Evolutionary conservation across 2,329 filamentous ascomycete species (phyloP).

Genomic region (Fonsecaea nubica): DNA sequence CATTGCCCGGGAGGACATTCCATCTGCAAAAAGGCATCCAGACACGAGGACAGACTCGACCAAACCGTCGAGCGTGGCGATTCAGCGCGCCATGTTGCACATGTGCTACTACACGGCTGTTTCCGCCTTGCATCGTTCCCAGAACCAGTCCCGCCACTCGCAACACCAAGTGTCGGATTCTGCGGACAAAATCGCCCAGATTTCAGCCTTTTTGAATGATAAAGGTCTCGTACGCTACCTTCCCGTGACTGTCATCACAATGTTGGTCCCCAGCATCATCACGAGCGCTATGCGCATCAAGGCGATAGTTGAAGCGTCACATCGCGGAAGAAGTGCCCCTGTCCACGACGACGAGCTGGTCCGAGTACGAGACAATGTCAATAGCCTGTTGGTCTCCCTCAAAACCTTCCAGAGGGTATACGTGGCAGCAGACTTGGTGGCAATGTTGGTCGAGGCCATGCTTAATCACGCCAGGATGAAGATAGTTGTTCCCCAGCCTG

Average conservation of each 20-base stretch:
- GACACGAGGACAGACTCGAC: neutral
- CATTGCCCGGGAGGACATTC: neutral
- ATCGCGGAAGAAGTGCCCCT: neutral
- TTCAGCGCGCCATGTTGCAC: slow-evolving; percentile 21
- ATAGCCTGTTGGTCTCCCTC: slow-evolving; percentile 7
- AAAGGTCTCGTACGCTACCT: slow-evolving; percentile 20
- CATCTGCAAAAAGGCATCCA: neutral
- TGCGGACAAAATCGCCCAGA: slow-evolving; percentile 9
- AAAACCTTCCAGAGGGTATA: slow-evolving; percentile 1
- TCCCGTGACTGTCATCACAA: slow-evolving; percentile 18
- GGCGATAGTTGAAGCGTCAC: neutral
- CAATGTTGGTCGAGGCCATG: slow-evolving; percentile 5
- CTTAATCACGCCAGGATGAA: neutral
- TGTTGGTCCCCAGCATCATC: slow-evolving; percentile 22
- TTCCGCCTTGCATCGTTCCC: slow-evolving; percentile 20
- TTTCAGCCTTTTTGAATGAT: slow-evolving; percentile 14
- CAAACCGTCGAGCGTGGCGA: slow-evolving; percentile 11
- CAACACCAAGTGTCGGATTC: slow-evolving; percentile 8
- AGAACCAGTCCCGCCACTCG: slow-evolving; percentile 2
- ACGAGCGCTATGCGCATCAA: slow-evolving; percentile 13
- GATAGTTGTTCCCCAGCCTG: neutral
- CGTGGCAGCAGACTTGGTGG: slow-evolving; percentile 14
- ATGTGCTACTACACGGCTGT: slow-evolving; percentile 17
- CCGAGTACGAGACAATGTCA: slow-evolving; percentile 15
- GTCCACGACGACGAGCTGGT: neutral